Conservation (phyloP, 768 basidiomycete species). For the Kwoniella botswanensis region DNA sequence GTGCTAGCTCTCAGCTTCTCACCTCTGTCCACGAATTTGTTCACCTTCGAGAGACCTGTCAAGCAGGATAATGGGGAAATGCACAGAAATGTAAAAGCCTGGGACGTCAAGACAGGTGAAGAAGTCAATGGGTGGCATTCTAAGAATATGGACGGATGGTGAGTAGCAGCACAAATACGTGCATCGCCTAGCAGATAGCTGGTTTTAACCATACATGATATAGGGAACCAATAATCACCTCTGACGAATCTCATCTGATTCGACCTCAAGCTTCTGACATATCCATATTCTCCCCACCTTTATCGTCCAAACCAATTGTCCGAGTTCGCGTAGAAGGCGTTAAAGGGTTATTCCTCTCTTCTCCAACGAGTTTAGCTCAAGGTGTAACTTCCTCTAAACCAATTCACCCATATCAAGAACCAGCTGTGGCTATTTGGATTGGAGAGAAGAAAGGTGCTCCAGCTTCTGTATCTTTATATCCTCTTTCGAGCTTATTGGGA, state of each 20-base stretch:
- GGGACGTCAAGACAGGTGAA: slow-evolving; percentile 80
- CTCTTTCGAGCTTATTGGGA: slow-evolving; percentile 62
- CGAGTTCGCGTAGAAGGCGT: slow-evolving; percentile 47
- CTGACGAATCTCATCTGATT: slow-evolving; percentile 53
- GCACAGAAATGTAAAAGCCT: slow-evolving; percentile 92
- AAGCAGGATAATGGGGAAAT: slow-evolving; percentile 87
- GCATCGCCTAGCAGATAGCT: neutral
- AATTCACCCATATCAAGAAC: slow-evolving; percentile 35
- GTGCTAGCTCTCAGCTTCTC: slow-evolving; percentile 88
- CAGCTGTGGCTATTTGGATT: slow-evolving; percentile 80
- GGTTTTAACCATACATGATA: neutral
- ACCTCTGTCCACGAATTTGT: slow-evolving; percentile 87
- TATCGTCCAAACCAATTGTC: slow-evolving; percentile 39
- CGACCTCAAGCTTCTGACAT: slow-evolving; percentile 48
- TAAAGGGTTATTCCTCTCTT: slow-evolving; percentile 49
- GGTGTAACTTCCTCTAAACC: slow-evolving; percentile 46
- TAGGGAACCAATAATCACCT: slow-evolving; percentile 57
- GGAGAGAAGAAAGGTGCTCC: slow-evolving; percentile 96
- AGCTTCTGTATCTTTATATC: slow-evolving; percentile 82
- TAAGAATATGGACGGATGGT: slow-evolving; percentile 89
- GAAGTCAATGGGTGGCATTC: slow-evolving; percentile 86
- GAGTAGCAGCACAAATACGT: slow-evolving; percentile 19
- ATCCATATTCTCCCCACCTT: slow-evolving; percentile 58
- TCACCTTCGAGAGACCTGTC: slow-evolving; percentile 93
- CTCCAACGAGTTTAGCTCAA: slow-evolving; percentile 35